Evolutionary conservation across 176 grass and related monocot genomes (phyloP).

Genomic region (Oryza meyeriana): DNA sequence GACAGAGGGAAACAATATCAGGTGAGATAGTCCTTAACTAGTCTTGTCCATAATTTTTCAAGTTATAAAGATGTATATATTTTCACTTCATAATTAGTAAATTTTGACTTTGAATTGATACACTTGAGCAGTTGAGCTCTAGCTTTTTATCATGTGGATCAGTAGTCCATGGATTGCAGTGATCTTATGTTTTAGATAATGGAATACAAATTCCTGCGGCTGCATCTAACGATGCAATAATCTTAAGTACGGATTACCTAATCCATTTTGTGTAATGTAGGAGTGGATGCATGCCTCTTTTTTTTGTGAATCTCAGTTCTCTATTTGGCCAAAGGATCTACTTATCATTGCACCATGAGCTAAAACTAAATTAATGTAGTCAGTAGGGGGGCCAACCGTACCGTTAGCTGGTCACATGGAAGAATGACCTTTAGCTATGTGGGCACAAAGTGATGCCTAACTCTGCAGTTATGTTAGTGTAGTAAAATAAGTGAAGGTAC

Average conservation of each 20-base stretch:
- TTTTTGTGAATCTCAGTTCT: slow-evolving; percentile 1
- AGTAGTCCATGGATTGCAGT: not conserved
- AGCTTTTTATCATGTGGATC: slow-evolving; percentile 13
- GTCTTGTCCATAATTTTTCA: slow-evolving; percentile 7
- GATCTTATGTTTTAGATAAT: not conserved
- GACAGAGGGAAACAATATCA: slow-evolving; percentile 72
- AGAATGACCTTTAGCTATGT: not conserved
- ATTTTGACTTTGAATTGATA: not conserved
- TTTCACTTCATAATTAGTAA: not conserved
- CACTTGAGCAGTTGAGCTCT: slow-evolving; percentile 10
- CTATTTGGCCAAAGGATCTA: slow-evolving; percentile 16
- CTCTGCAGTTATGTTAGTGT: not conserved
- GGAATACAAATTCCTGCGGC: not conserved
- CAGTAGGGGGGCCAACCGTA: not conserved
- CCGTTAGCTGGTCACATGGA: not conserved
- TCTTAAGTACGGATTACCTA: not conserved
- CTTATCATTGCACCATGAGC: not conserved
- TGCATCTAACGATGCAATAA: not conserved
- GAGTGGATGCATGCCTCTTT: slow-evolving; percentile 1
- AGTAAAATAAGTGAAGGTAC: not conserved
- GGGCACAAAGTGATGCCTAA: not conserved
- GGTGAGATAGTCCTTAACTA: slow-evolving; percentile 41
- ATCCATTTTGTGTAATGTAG: slow-evolving; percentile 19
- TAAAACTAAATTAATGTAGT: not conserved
- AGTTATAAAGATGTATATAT: slow-evolving; percentile 5